Base-by-base conservation (phyloP, 495 filamentous ascomycete species). In the Friedmanniomyces simplex region DNA sequence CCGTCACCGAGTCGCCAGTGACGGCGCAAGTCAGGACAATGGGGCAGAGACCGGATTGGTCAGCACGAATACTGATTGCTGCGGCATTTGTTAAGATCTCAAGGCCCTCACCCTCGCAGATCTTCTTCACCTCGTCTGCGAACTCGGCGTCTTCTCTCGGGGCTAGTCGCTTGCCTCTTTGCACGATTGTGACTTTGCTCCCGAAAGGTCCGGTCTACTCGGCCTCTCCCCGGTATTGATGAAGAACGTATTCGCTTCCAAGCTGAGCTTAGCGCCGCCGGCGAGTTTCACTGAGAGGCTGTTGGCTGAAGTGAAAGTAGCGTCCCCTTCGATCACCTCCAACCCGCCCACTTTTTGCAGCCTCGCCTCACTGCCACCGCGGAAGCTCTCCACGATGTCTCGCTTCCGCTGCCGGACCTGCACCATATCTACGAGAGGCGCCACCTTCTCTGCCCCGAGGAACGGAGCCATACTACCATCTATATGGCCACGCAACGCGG, bases 381-480 rank as follows among this genome's bases (percentile, higher is more conserved):
- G 66, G 50, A 78, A 80, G 42, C 68, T 72, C 16, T 63, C 49
- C 26, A 80, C 77, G n/a, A 79, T 78, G 58, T 79, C 71, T 47
- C 77, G 65, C 64, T 80, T 80, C 32, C 77, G 59, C 65, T 79
- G 69, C 47, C 77, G 60, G 16, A 79, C 71, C 49, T 67, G 74
- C 48, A 54, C 4, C 74, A 80, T 78, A 46, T 77, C 69, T 3
- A 56, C 25, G 2, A 42, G 20, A 6, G 28, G 30, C 6, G 12
- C 16, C 6, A 50, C 32, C 22, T 51, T 32, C 8, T 77, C 67
- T 24, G 32, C 42, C 14, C 56, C 62, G 21, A 16, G 6, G 8
- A 37, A 24, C 18, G 47, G n/a, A 7, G 50, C 58, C n/a, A 50
- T 20, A 18, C 28, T 39, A 10, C n/a, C n/a, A n/a, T n/a, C n/a